Evolutionary conservation across 495 filamentous ascomycete genomes (phyloP), one percentile per base, ranked within the genome.

Genomic region (Lichina pygmaea): DNA sequence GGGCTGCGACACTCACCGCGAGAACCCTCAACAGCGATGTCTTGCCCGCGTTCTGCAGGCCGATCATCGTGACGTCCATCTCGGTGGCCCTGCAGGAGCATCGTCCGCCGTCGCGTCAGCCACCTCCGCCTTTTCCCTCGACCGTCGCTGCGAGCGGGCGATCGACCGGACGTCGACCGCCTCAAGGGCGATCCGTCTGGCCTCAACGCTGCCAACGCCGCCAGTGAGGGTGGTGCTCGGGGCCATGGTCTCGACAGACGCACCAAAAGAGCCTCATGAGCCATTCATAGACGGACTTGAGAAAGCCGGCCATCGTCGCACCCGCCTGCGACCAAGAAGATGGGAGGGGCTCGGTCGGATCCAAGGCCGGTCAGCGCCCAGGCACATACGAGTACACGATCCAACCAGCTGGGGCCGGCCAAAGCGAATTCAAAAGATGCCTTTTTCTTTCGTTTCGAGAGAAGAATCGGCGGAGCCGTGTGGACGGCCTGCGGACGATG

Each of bases 1-100:
- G 46, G 6, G 24, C 11, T 42, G 40, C 40, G 33, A 37, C 11
- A 66, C 79, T 66, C 73, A 97, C 89, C 64, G 89, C 85, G 49
- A 97, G 65, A 48, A 97, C 89, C 45, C 86, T 72, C 58, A 95
- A 67, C 57, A 97, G 61, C 34, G 86, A 94, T 42, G 89, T 95
- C 63, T 97, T 97, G 49, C 89, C 89, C 44, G 89, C 89, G 64
- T 97, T 97, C 59, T 97, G 89, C 58, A 97, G 65, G 24, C 89
- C 89, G 65, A 97, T 91, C 83, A 97, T 93, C 50, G 89, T 97
- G 59, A 97, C 83, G 60, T 97, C 86, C 83, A 97, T 93, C 68
- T 97, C 89, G 37, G 83, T 93, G 48, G 86, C 81, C 89, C 89
- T 97, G 53, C 34, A 33, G 46, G 43, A 44, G 42, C 53, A 41